These are phyloP conservation scores for Lepiota brunneoincarnata DNA, from an alignment of 768 basidiomycete species.

Conservation along the genomic window DNA sequence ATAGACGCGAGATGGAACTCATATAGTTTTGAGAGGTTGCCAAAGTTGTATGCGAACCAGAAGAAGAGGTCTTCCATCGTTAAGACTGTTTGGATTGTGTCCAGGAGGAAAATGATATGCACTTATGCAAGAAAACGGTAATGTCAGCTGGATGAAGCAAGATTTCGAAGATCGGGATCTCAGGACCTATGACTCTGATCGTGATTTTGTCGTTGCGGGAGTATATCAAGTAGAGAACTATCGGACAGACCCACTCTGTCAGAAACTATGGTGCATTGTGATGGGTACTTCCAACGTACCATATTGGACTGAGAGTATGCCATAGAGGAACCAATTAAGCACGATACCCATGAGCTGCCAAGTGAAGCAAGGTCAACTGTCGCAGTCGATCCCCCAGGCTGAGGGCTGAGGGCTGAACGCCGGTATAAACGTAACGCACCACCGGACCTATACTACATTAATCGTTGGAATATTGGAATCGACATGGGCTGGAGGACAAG, in stretches of 20 bases:
- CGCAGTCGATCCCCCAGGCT: no score
- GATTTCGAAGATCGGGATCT: neutral
- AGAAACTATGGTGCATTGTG: no score
- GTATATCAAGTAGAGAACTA: neutral
- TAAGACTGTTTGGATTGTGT: neutral
- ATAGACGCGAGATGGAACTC: neutral
- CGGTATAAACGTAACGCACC: no score
- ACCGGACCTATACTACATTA: neutral
- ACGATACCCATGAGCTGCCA: neutral
- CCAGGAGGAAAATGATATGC: neutral
- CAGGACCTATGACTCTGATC: neutral
- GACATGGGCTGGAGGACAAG: no score
- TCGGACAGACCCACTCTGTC: no score
- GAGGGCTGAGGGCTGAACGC: no score
- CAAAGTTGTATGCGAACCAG: constrained; percentile 4
- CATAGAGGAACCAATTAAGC: neutral
- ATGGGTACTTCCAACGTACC: neutral
- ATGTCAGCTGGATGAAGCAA: neutral
- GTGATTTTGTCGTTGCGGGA: neutral
- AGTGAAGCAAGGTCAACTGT: neutral
- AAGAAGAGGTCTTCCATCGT: neutral
- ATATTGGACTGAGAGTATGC: neutral
- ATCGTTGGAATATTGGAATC: neutral
- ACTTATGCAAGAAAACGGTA: neutral
- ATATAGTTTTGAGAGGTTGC: neutral